A percentile compares a stretch with the other conserved stretches of the same genome.
These are phyloP conservation scores for Fragaria iinumae DNA, from an alignment of 306 rosid genomes.

Conservation along the genomic window DNA sequence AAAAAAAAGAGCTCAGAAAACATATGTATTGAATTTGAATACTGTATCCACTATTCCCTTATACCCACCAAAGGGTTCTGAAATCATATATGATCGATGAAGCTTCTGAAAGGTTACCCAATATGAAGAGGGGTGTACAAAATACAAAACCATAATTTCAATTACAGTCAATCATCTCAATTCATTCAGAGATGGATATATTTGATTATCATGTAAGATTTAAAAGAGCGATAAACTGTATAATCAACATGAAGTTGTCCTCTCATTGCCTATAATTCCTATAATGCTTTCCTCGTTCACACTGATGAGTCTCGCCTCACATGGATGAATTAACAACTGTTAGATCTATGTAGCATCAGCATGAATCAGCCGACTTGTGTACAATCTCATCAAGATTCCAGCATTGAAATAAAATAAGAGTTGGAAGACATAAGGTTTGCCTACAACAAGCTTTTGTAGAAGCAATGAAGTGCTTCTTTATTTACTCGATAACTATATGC, in stretches of 20 bases:
- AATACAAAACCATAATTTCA: neutral
- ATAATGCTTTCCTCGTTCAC: neutral
- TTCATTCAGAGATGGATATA: neutral
- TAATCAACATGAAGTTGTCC: neutral
- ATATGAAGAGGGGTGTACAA: neutral
- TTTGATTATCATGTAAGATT: neutral
- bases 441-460: neutral
- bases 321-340: neutral
- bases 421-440: neutral
- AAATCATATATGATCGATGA: neutral
- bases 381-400: neutral
- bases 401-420: neutral
- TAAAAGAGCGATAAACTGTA: neutral
- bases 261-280: slow-evolving; percentile 5
- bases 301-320: neutral
- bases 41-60: neutral
- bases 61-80: neutral
- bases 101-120: neutral
- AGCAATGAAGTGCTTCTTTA: neutral
- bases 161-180: neutral
- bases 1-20: neutral
- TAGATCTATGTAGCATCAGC: slow-evolving; percentile 1
- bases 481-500: neutral
- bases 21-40: neutral
- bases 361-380: neutral